Evolutionary conservation across 345 rosid species (phyloP), one percentile per base, ranked within the genome.

Genomic region (Combretum micranthum): DNA sequence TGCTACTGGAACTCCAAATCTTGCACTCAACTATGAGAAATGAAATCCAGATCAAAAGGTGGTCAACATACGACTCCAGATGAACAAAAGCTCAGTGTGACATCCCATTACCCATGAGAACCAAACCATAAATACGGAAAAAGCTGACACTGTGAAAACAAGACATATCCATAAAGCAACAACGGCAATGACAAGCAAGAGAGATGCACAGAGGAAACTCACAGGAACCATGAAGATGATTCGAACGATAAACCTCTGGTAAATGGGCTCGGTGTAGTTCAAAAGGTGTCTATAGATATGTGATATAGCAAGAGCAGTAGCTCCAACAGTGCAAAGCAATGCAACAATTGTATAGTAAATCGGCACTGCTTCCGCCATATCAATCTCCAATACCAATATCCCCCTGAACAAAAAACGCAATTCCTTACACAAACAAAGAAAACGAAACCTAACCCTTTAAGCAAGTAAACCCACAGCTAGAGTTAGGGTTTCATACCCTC

Each of bases 181-280:
- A 32, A 32, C 9, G 39, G 39, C 6, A 32, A 32, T 32, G 39
- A 11, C 26, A 32, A 32, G 22, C 50, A 44, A 20, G 17, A 19
- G 20, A 32, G 52, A 14, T 23, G 25, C 32, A 7, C 45, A 56
- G 56, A 52, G 46, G 45, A 56, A 20, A 75, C 95, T 67, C 15
- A 92, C 99, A 54, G 96, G 99, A 66, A 93, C 99, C 97, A 93
- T 93, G 59, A 89, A 87, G 69, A 93, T 81, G 52, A 93, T 93
- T 63, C 97, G 96, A 13, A 93, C 99, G 19, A 89, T 89, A 56
- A 65, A 93, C 83, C 96, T 83, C 85, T 93, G 99, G 47, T 86
- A 89, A 65, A 82, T 85, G 64, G 99, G 99, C 70, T 93, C 96
- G 0, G 97, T 89, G 56, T 93, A 93, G 69, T 93, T 93, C 72